Evolutionary conservation across 257 asterid species (phyloP), one percentile per base, ranked within the genome.

Genomic region (Fraxinus quadrangulata): DNA sequence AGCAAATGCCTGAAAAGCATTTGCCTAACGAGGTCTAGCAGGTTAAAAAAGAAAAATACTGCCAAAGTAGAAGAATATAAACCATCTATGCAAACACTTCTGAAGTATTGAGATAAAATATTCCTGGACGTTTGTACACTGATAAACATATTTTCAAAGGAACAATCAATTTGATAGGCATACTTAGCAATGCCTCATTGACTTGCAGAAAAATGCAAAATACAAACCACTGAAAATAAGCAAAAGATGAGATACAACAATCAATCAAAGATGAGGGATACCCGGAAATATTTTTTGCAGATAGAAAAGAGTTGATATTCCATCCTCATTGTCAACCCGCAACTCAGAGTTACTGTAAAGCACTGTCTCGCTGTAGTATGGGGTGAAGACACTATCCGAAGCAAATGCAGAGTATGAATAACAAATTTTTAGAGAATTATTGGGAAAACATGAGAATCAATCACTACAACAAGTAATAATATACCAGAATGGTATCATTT

Each of bases 211-310:
- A 66, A 67, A 73, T 61, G 76, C 56, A 77, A 37, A 77, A 80
- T 71, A 68, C 30, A 59, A 81, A 79, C 61, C 47, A 72, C 81
- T 34, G 74, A 37, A 26, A 56, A 54, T 8, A 24, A 76, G 80
- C 73, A 56, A 49, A 73, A 45, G 47, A 77, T 76, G 65, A 74
- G 28, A 39, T 23, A 51, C 40, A 77, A 47, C 34, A 72, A 70
- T 42, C 30, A 30, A 67, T 16, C 71, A 84, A 67, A 69, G 31
- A 74, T 47, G 67, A 69, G 71, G 72, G 31, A 71, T 80, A 92
- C 99, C 99, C 72, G 99, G 99, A 86, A 93, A 95, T 86, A 95
- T 95, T 81, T 93, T 95, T 85, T 95, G 99, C 81, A 95, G 97
- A 88, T 95, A 95, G 86, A 95, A 95, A 81, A 95, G 86, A 70